Evolutionary conservation across 169 alveolate species (phyloP).

Genomic region (Babesia ovata): DNA sequence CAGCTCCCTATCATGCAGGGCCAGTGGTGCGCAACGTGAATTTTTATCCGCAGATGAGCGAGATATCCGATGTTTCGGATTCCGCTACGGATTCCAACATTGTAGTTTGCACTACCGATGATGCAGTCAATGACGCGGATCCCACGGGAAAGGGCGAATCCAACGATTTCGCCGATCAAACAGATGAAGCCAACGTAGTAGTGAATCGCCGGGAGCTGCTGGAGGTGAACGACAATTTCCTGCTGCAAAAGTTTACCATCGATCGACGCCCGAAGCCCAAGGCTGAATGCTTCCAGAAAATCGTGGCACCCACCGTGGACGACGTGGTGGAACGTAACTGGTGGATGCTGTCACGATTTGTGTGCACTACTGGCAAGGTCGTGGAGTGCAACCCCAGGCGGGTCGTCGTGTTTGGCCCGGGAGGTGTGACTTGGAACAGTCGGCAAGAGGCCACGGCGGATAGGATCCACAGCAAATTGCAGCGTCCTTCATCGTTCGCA

Average conservation of each 20-base stretch:
- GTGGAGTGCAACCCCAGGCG: slow-evolving; percentile 55
- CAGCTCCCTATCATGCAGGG: not conserved
- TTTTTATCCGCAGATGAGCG: no score
- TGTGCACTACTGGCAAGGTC: slow-evolving; percentile 17
- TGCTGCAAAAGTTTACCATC: slow-evolving; percentile 2
- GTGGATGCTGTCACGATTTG: slow-evolving; percentile 52
- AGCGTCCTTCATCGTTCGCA: not conserved
- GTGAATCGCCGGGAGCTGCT: slow-evolving; percentile 33
- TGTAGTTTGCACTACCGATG: not conserved
- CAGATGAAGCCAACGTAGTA: not conserved
- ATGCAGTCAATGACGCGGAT: not conserved
- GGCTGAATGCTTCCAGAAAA: not conserved
- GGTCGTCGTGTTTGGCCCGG: slow-evolving; percentile 33
- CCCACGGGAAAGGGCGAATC: not conserved
- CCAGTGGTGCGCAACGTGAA: no score
- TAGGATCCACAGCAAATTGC: slow-evolving; percentile 30
- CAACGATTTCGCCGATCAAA: not conserved
- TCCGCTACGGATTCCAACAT: no score
- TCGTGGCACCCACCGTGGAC: slow-evolving; percentile 42
- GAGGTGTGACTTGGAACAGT: slow-evolving; percentile 34
- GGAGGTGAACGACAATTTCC: slow-evolving; percentile 17
- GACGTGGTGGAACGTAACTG: slow-evolving; percentile 40
- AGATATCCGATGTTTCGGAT: no score
- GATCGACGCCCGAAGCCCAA: not conserved
- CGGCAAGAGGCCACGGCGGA: slow-evolving; percentile 14